Evolutionary conservation across 2,329 filamentous ascomycete genomes (phyloP).

Genomic region (Paracoccidioides brasiliensis): DNA sequence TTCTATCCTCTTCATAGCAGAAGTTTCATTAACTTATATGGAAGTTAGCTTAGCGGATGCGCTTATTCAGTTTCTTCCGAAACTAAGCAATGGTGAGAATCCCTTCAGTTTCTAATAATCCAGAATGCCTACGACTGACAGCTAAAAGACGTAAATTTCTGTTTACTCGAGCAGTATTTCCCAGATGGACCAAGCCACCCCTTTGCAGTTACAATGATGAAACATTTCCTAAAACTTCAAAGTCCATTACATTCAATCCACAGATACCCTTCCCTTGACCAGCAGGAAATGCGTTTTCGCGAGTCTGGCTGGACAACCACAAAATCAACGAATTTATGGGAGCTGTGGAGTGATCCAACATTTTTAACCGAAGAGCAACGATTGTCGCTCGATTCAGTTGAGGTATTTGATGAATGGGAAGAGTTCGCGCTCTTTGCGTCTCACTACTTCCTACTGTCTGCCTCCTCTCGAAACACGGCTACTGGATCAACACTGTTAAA

Average conservation of each 20-base stretch:
- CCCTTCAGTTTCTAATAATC: not conserved
- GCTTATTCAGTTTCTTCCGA: constrained; percentile 66
- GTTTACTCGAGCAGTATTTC: constrained; percentile 72
- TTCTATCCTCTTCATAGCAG: constrained; percentile 66
- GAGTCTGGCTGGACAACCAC: constrained; percentile 54
- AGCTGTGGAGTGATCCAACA: constrained; percentile 58
- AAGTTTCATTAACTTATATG: constrained; percentile 90
- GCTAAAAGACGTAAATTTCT: constrained; percentile 54
- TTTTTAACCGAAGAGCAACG: constrained; percentile 53
- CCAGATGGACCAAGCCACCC: constrained; percentile 66
- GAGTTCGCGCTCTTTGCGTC: constrained; percentile 75
- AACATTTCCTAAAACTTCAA: constrained; percentile 67
- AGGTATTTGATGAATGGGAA: constrained; percentile 93
- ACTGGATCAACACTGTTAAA: constrained; percentile 5
- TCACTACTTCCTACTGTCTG: constrained; percentile 71
- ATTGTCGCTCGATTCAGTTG: constrained; percentile 51
- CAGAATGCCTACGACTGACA: constrained; percentile 1
- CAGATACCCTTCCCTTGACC: constrained; percentile 51
- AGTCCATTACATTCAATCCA: constrained; percentile 64
- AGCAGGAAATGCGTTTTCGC: constrained; percentile 57
- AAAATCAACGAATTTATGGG: constrained; percentile 60
- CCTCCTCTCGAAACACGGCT: constrained; percentile 30
- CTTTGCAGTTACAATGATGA: constrained; percentile 75
- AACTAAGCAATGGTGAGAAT: constrained; percentile 49
- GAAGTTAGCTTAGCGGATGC: constrained; percentile 57